Percentiles rank a stretch among this genome's conserved stretches.
These are phyloP conservation scores for Przewalskia tangutica DNA, from an alignment of 257 asterid genomes.

Conservation along the genomic window DNA sequence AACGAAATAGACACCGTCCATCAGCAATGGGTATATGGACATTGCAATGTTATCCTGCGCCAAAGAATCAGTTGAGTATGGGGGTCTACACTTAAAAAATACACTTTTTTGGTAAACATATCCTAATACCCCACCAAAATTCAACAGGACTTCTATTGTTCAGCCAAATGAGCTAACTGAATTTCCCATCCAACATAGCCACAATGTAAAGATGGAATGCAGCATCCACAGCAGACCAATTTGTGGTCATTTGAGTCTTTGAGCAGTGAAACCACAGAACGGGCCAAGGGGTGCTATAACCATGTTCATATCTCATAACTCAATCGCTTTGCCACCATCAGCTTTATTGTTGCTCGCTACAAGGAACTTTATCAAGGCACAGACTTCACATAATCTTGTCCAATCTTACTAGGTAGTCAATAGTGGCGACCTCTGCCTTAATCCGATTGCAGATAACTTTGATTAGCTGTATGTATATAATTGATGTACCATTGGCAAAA, in stretches of 20 bases:
- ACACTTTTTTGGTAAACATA: slow-evolving; percentile 24
- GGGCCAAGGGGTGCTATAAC: neutral
- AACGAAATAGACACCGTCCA: slow-evolving; percentile 51
- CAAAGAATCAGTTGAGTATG: slow-evolving; percentile 66
- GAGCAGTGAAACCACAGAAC: neutral
- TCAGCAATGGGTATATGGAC: slow-evolving; percentile 44
- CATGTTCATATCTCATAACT: neutral
- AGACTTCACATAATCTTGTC: neutral
- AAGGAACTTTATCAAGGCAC: neutral
- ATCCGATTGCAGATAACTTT: neutral
- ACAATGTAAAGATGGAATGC: neutral
- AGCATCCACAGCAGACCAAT: neutral
- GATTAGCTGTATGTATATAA: neutral
- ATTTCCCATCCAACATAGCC: slow-evolving; percentile 15
- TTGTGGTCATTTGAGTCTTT: neutral
- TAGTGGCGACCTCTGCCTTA: neutral
- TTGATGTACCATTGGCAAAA: neutral
- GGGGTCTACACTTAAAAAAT: slow-evolving; percentile 36
- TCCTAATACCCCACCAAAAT: slow-evolving; percentile 36
- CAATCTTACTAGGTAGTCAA: neutral
- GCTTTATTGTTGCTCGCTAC: neutral
- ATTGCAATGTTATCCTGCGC: slow-evolving; percentile 64
- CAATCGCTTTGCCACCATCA: neutral
- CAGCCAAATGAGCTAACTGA: slow-evolving; percentile 4
- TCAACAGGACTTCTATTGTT: slow-evolving; percentile 23